Percentiles rank a stretch among this genome's conserved stretches.
Conservation (phyloP, 345 rosid species). For the Aquilaria malaccensis region DNA sequence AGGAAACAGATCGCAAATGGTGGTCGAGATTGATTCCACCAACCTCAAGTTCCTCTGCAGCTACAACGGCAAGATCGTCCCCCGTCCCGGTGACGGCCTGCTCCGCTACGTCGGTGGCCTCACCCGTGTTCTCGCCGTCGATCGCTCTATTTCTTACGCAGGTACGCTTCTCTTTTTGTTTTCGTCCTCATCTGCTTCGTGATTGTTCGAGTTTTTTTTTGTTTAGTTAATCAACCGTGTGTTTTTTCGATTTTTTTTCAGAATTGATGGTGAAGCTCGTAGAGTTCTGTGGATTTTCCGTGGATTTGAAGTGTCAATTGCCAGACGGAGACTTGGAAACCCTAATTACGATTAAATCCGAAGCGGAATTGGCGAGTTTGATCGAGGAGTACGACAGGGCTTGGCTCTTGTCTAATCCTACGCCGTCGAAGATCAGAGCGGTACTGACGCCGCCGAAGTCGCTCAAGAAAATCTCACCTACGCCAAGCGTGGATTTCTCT, state of each 20-base stretch:
- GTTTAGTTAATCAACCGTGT: neutral
- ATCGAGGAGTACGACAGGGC: constrained; percentile 22
- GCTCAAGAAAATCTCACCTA: neutral
- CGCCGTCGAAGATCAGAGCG: constrained; percentile 18
- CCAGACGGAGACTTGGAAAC: constrained; percentile 55
- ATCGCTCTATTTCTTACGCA: constrained; percentile 50
- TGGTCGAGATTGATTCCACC: constrained; percentile 11
- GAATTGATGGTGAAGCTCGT: constrained; percentile 51
- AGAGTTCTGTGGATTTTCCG: constrained; percentile 55
- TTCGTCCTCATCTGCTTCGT: no score
- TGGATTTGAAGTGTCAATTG: constrained; percentile 38
- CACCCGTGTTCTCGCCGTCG: constrained; percentile 74
- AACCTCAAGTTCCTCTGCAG: constrained; percentile 74
- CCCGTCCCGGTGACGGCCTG: constrained; percentile 60
- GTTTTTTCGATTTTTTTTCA: constrained; percentile 1
- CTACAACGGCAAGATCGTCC: constrained; percentile 67
- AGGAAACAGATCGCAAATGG: constrained; percentile 11
- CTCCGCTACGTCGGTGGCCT: constrained; percentile 84
- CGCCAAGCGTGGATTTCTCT: constrained; percentile 28
- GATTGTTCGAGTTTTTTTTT: neutral
- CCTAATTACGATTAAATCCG: constrained; percentile 43
- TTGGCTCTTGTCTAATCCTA: neutral
- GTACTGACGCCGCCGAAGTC: constrained; percentile 15
- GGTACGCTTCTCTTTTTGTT: constrained; percentile 27
- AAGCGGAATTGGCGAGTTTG: constrained; percentile 41